Percentiles rank a stretch among this genome's conserved stretches.
These are phyloP conservation scores for Paramecium pentaurelia DNA, from an alignment of 73 alveolate genomes.

Conservation along the genomic window DNA sequence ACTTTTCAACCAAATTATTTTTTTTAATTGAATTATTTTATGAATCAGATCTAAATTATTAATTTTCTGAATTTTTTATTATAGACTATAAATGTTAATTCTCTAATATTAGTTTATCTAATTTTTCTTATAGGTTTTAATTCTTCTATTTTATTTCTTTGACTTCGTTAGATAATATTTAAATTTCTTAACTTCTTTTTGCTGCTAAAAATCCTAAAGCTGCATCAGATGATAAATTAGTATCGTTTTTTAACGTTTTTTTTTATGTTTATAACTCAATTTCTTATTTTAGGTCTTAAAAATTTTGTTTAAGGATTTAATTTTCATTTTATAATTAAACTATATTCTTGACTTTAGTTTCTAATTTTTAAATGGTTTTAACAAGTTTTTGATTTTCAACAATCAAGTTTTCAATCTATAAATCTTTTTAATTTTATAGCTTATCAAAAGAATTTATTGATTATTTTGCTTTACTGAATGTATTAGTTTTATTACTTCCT, in stretches of 20 bases:
- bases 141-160: background rate
- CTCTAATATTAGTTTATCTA: background rate
- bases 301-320: background rate
- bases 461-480: background rate
- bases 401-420: background rate
- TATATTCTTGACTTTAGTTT: background rate
- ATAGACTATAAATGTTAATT: background rate
- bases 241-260: background rate
- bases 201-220: background rate
- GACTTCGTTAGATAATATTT: background rate
- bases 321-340: background rate
- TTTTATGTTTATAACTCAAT: background rate
- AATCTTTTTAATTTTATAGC: background rate
- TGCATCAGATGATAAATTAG: background rate
- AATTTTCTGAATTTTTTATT: background rate
- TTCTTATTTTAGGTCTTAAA: background rate
- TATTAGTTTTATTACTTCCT: background rate
- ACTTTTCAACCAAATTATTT: background rate
- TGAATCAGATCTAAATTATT: background rate
- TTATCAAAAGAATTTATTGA: background rate
- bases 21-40: background rate
- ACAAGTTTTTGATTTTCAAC: background rate
- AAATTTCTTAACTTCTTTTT: background rate
- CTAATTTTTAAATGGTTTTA: background rate
- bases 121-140: background rate